Base-by-base conservation (phyloP, 331 rosid species). In the Malus hybrid region DNA sequence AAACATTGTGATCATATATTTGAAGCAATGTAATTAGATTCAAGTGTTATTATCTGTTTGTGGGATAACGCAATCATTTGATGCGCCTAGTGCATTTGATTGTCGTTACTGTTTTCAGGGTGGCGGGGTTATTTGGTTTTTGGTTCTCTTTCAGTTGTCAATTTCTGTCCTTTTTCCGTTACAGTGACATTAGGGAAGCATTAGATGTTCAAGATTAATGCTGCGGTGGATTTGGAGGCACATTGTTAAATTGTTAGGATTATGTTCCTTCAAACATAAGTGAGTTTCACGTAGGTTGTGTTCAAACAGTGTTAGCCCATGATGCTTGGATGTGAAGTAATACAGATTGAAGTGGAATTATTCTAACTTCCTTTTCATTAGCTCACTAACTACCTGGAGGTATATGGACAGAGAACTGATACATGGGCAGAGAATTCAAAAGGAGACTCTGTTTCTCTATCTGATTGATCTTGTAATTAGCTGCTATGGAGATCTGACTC, bases 251-350 rank as follows among this genome's bases (percentile, higher is more conserved):
- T 52, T 52, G 46, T 31, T 36, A 57, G 32, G 33, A 20, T n/a
- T 10, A 32, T 67, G 42, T 57, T 31, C 6, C 3, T 15, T 5
- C 10, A 59, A 20, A n/a, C 50, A n/a, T 11, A 54, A 56, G 73
- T 67, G n/a, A 39, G 66, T 74, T 76, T 48, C 57, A n/a, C 74
- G 66, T 36, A 22, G 27, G 29, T 15, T 32, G 39, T 24, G 15
- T 71, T 70, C 76, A 62, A 44, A 24, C 29, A 46, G 20, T 36
- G 19, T 64, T 20, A 19, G 62, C 28, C 4, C 33, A 10, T 15
- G 33, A 64, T 67, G 57, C 75, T 81, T 14, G 62, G 61, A 71
- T 67, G 61, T 60, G 75, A 76, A 80, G 60, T 59, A 13, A 63
- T 16, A 28, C 50, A 64, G 61, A 24, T 34, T 52, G 60, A 27